phyloP scores from a whole-genome alignment of 495 filamentous ascomycete species.

The Bacidia gigantensis region DNA sequence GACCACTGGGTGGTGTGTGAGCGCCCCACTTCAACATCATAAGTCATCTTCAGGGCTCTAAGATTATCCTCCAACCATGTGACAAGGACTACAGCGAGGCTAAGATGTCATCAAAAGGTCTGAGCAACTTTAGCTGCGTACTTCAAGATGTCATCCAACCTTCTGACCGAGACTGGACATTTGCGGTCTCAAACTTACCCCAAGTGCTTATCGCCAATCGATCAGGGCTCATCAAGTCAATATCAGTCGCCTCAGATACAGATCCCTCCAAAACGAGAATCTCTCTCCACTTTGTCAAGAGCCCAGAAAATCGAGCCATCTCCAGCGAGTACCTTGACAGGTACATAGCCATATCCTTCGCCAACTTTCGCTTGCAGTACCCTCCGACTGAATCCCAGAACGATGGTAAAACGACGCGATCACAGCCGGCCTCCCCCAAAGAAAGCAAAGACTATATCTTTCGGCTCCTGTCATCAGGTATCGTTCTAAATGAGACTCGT shows the following conservation, averaged over 20 bases:
- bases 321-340: slow-evolving; percentile 1
- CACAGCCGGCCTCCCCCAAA: slow-evolving; percentile 23
- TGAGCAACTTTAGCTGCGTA: neutral
- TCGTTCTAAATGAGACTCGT: slow-evolving; percentile 27
- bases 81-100: neutral
- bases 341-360: slow-evolving; percentile 11
- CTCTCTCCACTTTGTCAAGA: slow-evolving; percentile 1
- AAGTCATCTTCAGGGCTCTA: too few relatives aligned
- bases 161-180: slow-evolving; percentile 7
- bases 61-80: too few relatives aligned
- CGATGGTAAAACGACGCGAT: neutral
- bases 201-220: neutral
- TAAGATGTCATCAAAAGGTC: neutral
- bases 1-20: too few relatives aligned
- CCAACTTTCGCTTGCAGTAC: slow-evolving; percentile 11
- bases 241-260: slow-evolving; percentile 9
- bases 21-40: too few relatives aligned
- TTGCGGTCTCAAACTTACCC: slow-evolving; percentile 2
- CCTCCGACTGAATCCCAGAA: neutral
- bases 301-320: slow-evolving; percentile 7
- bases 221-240: slow-evolving; percentile 6
- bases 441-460: slow-evolving; percentile 31
- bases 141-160: slow-evolving; percentile 7
- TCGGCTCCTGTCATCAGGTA: slow-evolving; percentile 26
- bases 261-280: slow-evolving; percentile 1